Evolutionary conservation across 2,329 filamentous ascomycete species (phyloP), one percentile per base, ranked within the genome.

Genomic region (Aspergillus sp.): DNA sequence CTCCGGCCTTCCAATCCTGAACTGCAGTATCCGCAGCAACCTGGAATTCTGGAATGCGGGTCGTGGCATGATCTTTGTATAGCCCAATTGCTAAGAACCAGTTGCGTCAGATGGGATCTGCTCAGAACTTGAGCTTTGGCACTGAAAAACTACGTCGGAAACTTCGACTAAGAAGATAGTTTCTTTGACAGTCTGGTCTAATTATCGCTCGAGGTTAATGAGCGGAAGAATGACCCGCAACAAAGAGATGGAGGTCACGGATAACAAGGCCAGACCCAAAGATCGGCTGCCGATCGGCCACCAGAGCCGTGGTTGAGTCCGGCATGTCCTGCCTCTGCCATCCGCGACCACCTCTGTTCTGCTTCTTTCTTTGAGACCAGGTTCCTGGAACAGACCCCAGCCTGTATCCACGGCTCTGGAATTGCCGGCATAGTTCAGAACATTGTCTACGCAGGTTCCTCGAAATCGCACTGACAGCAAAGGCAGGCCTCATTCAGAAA

Each of bases 1-100:
- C 25, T 41, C 25, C 27, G 27, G 8, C 27, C 27, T 30, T 30
- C 27, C 11, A 49, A 17, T 50, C 47, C 38, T 51, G 56, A 36
- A 36, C 44, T 23, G 8, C 53, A 44, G 60, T 61, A 57, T 54
- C 32, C 64, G 59, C 58, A 57, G 66, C 66, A 68, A 65, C 63
- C 59, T 30, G 59, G 61, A 56, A 64, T 58, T 60, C 50, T 59
- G 62, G 66, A 66, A 68, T 68, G 66, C 61, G 61, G 66, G 60
- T 52, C 60, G 27, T 36, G 30, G 36, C 54, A 41, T 50, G 55
- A 21, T n/a, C 50, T 54, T 17, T 32, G 21, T 54, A 44, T 32
- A 49, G 42, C 55, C 55, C 47, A 11, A 32, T 23, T 13, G 27
- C 13, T 5, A 36, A 23, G 3, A 10, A 38, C 19, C 8, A 50